These are phyloP conservation scores for Elaeagnus macrophylla DNA, from an alignment of 306 rosid species.

Conservation along the genomic window DNA sequence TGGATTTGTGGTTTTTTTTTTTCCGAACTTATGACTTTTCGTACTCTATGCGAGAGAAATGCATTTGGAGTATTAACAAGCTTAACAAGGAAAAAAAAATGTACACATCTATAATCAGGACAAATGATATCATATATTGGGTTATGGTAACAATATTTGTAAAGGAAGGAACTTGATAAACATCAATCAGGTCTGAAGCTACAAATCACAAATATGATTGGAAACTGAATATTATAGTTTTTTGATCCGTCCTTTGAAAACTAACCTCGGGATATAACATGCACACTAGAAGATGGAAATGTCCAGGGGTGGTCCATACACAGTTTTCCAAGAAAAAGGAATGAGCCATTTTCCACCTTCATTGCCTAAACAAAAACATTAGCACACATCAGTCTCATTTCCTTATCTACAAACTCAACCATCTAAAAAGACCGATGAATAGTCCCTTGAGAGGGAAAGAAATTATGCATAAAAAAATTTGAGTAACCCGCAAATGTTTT, in stretches of 20 bases:
- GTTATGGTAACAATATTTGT: too few species aligned
- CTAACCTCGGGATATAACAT: conserved; percentile 8
- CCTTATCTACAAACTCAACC: background rate
- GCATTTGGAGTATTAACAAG: too few species aligned
- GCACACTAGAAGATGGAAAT: conserved; percentile 52
- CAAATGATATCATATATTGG: too few species aligned
- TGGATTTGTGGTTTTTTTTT: too few species aligned
- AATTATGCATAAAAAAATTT: background rate
- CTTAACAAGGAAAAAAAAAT: too few species aligned
- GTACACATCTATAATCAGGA: too few species aligned
- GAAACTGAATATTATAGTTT: background rate
- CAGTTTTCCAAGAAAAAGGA: conserved; percentile 73
- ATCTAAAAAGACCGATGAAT: background rate
- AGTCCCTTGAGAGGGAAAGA: background rate
- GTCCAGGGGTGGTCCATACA: conserved; percentile 87
- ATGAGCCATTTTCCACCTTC: conserved; percentile 46
- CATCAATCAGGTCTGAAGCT: too few species aligned
- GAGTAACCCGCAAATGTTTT: too few species aligned
- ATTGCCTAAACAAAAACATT: conserved; percentile 32
- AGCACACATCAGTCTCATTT: background rate
- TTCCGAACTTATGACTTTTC: too few species aligned
- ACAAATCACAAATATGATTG: too few species aligned
- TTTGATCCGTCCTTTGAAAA: background rate
- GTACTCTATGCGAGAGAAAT: too few species aligned
- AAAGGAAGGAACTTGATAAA: too few species aligned